phyloP scores from a whole-genome alignment of 768 basidiomycete species.

The Pleurotus giganteus region DNA sequence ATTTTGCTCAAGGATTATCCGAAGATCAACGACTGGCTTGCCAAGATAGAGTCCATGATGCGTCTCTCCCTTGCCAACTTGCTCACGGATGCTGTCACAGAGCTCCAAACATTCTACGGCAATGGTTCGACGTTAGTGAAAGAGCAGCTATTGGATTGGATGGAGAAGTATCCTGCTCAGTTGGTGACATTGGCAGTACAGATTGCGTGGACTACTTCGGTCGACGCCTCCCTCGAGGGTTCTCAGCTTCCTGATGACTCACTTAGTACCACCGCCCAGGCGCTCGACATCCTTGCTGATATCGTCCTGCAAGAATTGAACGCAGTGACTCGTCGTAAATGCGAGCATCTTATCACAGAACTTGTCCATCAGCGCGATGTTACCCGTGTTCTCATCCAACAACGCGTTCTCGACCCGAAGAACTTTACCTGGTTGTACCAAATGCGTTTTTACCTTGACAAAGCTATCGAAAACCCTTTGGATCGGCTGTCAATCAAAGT shows the following conservation, averaged over 20 bases:
- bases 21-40: conserved; percentile 99
- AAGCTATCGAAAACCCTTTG: conserved; percentile 66
- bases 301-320: conserved; percentile 89
- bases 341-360: conserved; percentile 98
- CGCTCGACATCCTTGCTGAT: conserved; percentile 94
- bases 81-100: conserved; percentile 74
- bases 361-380: conserved; percentile 98
- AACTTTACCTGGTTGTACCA: conserved; percentile 94
- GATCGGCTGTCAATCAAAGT: conserved; percentile 78
- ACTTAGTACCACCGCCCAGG: conserved; percentile 73
- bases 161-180: conserved; percentile 94
- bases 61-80: conserved; percentile 81
- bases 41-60: conserved; percentile 91
- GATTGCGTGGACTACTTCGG: conserved; percentile 88
- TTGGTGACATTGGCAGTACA: conserved; percentile 95
- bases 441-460: conserved; percentile 96
- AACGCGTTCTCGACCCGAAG: conserved; percentile 59
- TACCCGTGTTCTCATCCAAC: conserved; percentile 71
- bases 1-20: conserved; percentile 90
- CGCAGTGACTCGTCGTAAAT: conserved; percentile 93
- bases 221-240: conserved; percentile 68
- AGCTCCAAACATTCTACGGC: conserved; percentile 81
- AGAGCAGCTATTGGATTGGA: conserved; percentile 81
- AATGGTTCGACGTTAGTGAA: conserved; percentile 55
- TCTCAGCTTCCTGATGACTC: conserved; percentile 57